phyloP scores from a whole-genome alignment of 352 stramenopile genomes.

The Phytophthora constricta region DNA sequence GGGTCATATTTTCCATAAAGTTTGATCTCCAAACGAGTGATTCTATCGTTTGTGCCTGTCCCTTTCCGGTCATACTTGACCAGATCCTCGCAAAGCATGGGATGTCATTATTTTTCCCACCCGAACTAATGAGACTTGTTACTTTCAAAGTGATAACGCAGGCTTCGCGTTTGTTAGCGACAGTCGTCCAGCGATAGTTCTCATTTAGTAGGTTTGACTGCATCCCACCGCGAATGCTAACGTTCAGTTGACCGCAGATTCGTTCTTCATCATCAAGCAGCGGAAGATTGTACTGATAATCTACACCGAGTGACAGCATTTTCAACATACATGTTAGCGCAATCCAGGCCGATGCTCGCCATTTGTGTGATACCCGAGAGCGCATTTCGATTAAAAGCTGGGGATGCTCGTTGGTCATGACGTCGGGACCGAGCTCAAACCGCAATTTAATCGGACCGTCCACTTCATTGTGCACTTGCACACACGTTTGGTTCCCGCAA shows the following conservation, averaged over 20 bases:
- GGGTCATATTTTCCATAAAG: slow-evolving; percentile 1
- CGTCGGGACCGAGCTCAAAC: slow-evolving; percentile 34
- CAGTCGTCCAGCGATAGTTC: not conserved
- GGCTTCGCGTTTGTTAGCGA: slow-evolving; percentile 4
- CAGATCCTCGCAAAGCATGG: slow-evolving; percentile 28
- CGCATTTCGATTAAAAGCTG: slow-evolving; percentile 28
- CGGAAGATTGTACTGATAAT: slow-evolving; percentile 6
- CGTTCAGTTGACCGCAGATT: slow-evolving; percentile 13
- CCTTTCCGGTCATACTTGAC: slow-evolving; percentile 24
- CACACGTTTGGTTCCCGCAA: slow-evolving; percentile 20
- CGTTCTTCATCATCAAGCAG: slow-evolving; percentile 26
- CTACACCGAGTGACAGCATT: slow-evolving; percentile 6
- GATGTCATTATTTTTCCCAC: not conserved
- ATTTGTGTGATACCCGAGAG: slow-evolving; percentile 16
- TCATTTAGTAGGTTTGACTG: slow-evolving; percentile 3
- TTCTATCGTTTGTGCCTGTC: slow-evolving; percentile 11
- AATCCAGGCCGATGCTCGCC: slow-evolving; percentile 10
- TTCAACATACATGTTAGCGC: slow-evolving; percentile 19
- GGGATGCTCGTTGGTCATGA: slow-evolving; percentile 17
- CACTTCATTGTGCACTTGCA: slow-evolving; percentile 9
- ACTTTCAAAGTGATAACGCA: slow-evolving; percentile 22
- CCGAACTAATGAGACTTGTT: not conserved
- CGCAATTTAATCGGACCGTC: not conserved
- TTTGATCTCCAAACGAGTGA: slow-evolving; percentile 7
- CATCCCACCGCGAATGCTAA: slow-evolving; percentile 18